Conservation (phyloP, 768 basidiomycete species). For the Gymnopilus dilepis region DNA sequence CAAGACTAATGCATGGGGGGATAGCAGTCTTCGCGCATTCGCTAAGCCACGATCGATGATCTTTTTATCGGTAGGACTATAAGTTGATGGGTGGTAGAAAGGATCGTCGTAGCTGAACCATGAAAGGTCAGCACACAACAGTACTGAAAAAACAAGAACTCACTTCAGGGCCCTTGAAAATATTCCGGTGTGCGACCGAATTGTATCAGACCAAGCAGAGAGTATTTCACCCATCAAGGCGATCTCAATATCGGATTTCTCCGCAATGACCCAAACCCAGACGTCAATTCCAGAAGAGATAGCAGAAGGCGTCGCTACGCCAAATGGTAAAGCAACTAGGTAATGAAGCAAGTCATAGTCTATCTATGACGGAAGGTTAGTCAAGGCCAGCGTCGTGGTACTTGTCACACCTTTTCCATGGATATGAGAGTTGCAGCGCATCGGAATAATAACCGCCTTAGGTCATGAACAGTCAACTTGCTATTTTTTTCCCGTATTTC, state of each 20-base stretch:
- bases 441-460: constrained; percentile 85
- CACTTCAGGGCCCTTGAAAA: constrained; percentile 86
- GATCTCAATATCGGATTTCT: constrained; percentile 82
- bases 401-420: constrained; percentile 55
- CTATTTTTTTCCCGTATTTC: constrained; percentile 77
- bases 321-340: constrained; percentile 87
- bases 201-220: constrained; percentile 86
- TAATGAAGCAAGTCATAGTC: constrained; percentile 88
- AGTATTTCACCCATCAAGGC: constrained; percentile 85
- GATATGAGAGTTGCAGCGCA: constrained; percentile 85
- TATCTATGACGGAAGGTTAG: constrained; percentile 53
- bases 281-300: constrained; percentile 89
- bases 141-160: background rate
- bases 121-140: constrained; percentile 46
- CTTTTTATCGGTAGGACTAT: constrained; percentile 89
- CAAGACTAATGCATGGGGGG: constrained; percentile 83
- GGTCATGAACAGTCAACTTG: constrained; percentile 77
- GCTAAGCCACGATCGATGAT: constrained; percentile 74
- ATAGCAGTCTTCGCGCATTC: constrained; percentile 75
- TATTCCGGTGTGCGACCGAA: constrained; percentile 77
- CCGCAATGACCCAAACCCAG: constrained; percentile 96
- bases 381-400: background rate
- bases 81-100: constrained; percentile 83
- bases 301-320: constrained; percentile 85
- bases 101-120: constrained; percentile 80